phyloP scores from a whole-genome alignment of 495 filamentous ascomycete species.

The Geoglossum glabrum region DNA sequence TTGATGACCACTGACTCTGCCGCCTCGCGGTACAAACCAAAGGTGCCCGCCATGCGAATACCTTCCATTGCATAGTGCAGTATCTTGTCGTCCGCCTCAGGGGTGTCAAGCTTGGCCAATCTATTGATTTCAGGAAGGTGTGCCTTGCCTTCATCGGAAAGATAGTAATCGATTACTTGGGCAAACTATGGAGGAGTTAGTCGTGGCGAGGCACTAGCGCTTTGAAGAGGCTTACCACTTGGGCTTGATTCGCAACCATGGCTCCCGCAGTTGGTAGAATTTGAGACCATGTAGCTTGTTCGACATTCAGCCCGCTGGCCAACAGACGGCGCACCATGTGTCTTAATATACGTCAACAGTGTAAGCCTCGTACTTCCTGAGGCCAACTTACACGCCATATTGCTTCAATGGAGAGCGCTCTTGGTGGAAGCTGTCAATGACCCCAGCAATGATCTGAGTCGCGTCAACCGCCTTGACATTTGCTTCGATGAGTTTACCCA shows the following conservation, averaged over 20 bases:
- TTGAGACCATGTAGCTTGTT: background rate
- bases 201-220: background rate
- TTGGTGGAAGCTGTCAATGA: constrained; percentile 21
- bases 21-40: background rate
- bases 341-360: background rate
- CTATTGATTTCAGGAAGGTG: constrained; percentile 39
- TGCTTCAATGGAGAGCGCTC: constrained; percentile 27
- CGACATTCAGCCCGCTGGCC: background rate
- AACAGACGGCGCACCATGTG: constrained; percentile 22
- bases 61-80: constrained; percentile 8
- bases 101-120: constrained; percentile 21
- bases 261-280: background rate
- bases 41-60: background rate
- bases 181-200: constrained; percentile 30
- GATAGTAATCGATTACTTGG: constrained; percentile 63
- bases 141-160: constrained; percentile 31
- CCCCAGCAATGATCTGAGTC: constrained; percentile 34
- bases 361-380: background rate
- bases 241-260: background rate
- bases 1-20: constrained; percentile 13
- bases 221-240: constrained; percentile 23
- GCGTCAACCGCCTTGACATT: constrained; percentile 24
- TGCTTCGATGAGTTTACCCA: constrained; percentile 39
- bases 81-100: constrained; percentile 12
- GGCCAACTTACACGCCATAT: background rate